Evolutionary conservation across 2,329 filamentous ascomycete species (phyloP), one percentile per base, ranked within the genome.

Genomic region (Exophiala sp.): DNA sequence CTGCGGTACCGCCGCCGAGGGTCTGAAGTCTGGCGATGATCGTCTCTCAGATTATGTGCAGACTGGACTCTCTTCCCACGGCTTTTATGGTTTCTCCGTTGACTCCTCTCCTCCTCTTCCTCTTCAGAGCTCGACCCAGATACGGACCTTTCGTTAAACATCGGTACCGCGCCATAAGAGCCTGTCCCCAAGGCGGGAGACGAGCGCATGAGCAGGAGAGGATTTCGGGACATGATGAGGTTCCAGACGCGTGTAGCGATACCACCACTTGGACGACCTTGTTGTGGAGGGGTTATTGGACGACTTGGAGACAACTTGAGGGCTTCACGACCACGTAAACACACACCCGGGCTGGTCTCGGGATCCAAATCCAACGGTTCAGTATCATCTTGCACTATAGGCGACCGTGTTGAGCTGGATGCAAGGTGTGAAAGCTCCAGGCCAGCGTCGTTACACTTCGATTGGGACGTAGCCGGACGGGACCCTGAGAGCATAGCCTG

Each of bases 101-200:
- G 41, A 16, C 24, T 10, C 21, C 40, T 42, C 11, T 18, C 18
- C n/a, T 21, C 27, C 46, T 67, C 65, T 21, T 63, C 60, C 2
- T 56, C 47, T 22, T 66, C 65, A 18, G 68, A 66, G 40, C 39
- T 45, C 34, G 40, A 23, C 32, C 46, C 48, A 16, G 46, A 54
- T 10, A 23, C 49, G 11, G 43, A 40, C 18, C 30, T 30, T 13
- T 11, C 29, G 13, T 42, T 43, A 14, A 49, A 23, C 23, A 55
- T 38, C 30, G 76, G 78, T 18, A 79, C 71, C 3, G 77, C 78
- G 47, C 80, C 79, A 64, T 83, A 83, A 13, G 79, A 81, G 18
- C 77, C 76, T 29, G 77, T 80, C 49, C 78, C 79, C 63, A 78
- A 74, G 27, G 77, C 77, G 37, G 79, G 79, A 57, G 79, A 78